phyloP scores from a whole-genome alignment of 2,329 filamentous ascomycete genomes.

The Huntiella omanensis region DNA sequence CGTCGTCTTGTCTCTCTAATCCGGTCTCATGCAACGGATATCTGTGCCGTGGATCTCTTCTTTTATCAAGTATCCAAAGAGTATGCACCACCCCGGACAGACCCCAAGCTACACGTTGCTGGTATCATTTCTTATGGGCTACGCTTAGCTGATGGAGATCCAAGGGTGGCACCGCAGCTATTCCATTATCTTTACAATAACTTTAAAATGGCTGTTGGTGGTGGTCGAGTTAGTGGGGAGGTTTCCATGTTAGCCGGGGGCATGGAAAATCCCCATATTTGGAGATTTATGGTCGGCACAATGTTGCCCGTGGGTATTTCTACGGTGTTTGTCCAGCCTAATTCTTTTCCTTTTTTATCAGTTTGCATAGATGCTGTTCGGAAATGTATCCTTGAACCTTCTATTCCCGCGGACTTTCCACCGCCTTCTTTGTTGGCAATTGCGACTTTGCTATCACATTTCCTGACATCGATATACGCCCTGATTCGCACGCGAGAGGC shows the following conservation, averaged over 20 bases:
- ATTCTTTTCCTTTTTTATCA: conserved; percentile 30
- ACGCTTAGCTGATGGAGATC: conserved; percentile 32
- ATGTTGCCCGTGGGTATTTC: conserved; percentile 36
- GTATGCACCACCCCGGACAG: conserved; percentile 35
- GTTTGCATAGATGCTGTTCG: conserved; percentile 28
- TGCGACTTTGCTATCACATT: not conserved
- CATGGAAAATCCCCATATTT: conserved; percentile 24
- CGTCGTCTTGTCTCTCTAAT: conserved; percentile 33
- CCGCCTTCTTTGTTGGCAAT: not conserved
- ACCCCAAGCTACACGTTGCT: conserved; percentile 37
- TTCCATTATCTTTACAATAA: conserved; percentile 40
- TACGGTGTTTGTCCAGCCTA: conserved; percentile 18
- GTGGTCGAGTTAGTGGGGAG: conserved; percentile 29
- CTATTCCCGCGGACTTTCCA: conserved; percentile 3
- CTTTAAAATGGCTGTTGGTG: conserved; percentile 34
- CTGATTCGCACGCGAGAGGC: conserved; percentile 1
- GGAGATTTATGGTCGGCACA: conserved; percentile 28
- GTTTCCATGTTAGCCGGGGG: conserved; percentile 26
- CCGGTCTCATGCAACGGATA: conserved; percentile 32
- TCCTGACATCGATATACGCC: conserved; percentile 4
- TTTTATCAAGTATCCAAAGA: conserved; percentile 37
- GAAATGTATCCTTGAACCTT: conserved; percentile 12
- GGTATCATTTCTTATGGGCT: conserved; percentile 37
- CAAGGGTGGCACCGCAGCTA: conserved; percentile 26
- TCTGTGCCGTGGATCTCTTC: conserved; percentile 34